Percentiles rank a stretch among this genome's conserved stretches.
Evolutionary conservation across 257 asterid genomes (phyloP).

Genomic region (Eustoma russellianum): DNA sequence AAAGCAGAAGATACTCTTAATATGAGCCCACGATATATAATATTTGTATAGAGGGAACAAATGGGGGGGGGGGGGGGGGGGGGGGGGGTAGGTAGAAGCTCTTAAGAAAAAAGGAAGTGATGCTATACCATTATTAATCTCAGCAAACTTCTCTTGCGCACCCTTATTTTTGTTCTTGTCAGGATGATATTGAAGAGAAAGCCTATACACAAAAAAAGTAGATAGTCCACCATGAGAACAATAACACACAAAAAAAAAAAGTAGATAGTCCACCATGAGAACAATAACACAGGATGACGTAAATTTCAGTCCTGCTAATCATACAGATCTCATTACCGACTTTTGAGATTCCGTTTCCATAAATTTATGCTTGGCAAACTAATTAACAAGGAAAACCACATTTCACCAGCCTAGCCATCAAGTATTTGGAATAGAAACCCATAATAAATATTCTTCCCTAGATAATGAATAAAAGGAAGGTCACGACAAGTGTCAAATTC

Average conservation of each 20-base stretch:
- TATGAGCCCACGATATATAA: too few relatives aligned
- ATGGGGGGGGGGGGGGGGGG: too few relatives aligned
- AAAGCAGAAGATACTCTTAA: too few relatives aligned
- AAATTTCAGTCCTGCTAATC: too few relatives aligned
- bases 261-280: neutral
- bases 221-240: neutral
- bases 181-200: conserved; percentile 91
- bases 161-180: conserved; percentile 92
- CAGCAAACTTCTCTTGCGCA: conserved; percentile 87
- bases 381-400: neutral
- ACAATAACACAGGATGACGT: neutral
- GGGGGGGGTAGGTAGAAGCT: neutral
- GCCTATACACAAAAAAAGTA: conserved; percentile 21
- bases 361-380: neutral
- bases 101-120: neutral
- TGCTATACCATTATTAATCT: conserved; percentile 75
- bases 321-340: too few relatives aligned
- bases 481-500: too few relatives aligned
- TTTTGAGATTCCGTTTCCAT: neutral
- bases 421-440: too few relatives aligned
- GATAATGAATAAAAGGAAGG: too few relatives aligned
- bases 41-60: too few relatives aligned
- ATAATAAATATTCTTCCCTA: too few relatives aligned
- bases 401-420: too few relatives aligned
- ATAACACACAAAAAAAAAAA: neutral